Percentiles rank a stretch among this genome's conserved stretches.
phyloP scores from a whole-genome alignment of 1,284 basidiomycete species.

The Lignosus rhinocerotis region DNA sequence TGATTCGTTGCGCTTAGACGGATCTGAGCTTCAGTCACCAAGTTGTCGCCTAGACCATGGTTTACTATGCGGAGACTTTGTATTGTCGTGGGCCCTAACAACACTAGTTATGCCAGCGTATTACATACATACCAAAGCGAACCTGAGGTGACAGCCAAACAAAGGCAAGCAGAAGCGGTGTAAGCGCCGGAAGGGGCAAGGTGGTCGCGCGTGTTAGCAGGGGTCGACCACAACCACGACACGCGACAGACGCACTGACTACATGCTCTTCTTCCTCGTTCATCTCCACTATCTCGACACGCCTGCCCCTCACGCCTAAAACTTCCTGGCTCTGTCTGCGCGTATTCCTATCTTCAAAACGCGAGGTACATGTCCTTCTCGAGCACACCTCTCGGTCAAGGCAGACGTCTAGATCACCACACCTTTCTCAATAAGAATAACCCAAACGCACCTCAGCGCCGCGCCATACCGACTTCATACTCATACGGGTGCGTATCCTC shows the following conservation, averaged over 20 bases:
- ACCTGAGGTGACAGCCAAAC: constrained; percentile 11
- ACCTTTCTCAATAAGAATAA: constrained; percentile 68
- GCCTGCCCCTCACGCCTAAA: constrained; percentile 3
- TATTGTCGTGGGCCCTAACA: not conserved
- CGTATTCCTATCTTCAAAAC: constrained; percentile 13
- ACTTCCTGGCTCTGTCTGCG: not conserved
- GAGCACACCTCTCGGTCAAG: constrained; percentile 77
- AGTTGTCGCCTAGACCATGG: too few relatives aligned
- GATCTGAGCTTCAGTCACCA: too few relatives aligned
- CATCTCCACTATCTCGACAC: constrained; percentile 9
- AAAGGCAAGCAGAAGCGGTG: constrained; percentile 8
- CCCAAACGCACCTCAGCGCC: constrained; percentile 38
- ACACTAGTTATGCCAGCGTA: constrained; percentile 9
- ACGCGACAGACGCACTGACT: constrained; percentile 24
- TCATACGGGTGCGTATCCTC: constrained; percentile 58
- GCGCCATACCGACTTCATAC: constrained; percentile 56
- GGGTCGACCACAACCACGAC: constrained; percentile 23
- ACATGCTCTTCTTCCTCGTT: constrained; percentile 18
- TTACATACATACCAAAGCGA: not conserved
- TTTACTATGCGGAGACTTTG: too few relatives aligned
- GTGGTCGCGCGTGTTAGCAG: constrained; percentile 16
- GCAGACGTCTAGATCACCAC: constrained; percentile 78
- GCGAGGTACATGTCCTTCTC: constrained; percentile 76
- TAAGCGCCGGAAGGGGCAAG: constrained; percentile 7
- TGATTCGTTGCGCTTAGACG: not conserved